A percentile compares a stretch with the other conserved stretches of the same genome.
Conservation (phyloP, 2,329 filamentous ascomycete species). For the Sporothrix brunneoviolacea region DNA sequence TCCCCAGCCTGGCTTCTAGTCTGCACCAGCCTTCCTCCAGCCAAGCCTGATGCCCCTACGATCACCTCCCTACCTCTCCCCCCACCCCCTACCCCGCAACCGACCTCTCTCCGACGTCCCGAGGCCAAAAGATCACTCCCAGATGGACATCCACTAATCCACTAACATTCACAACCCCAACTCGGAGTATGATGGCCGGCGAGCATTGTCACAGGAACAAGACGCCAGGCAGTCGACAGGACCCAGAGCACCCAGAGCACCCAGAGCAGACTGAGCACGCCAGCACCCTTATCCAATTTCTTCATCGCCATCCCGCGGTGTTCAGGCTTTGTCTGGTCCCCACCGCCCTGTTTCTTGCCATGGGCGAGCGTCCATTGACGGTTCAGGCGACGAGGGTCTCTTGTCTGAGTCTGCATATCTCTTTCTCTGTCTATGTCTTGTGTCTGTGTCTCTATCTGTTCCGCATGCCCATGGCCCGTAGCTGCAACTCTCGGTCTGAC, state of each 20-base stretch:
- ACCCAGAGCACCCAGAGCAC: no score
- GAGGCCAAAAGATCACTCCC: slow-evolving; percentile 4
- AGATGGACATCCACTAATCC: not conserved
- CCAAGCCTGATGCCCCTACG: not conserved
- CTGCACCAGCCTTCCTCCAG: not conserved
- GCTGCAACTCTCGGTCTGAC: not conserved
- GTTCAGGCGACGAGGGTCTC: no score
- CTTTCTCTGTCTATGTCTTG: no score
- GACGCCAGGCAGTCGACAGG: no score
- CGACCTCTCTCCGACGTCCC: slow-evolving; percentile 6
- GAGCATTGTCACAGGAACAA: not conserved
- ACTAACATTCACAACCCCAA: not conserved
- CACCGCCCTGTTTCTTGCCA: no score
- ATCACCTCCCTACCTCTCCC: not conserved
- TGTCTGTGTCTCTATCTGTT: not conserved
- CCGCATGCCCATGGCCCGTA: not conserved
- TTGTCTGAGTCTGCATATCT: no score
- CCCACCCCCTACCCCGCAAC: slow-evolving; percentile 3
- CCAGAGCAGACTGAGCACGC: no score
- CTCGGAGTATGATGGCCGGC: slow-evolving; percentile 10
- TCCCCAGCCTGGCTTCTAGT: no score
- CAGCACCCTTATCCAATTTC: no score
- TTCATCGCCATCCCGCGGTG: no score
- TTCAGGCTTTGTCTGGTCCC: no score
- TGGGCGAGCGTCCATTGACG: no score